Base-by-base conservation (phyloP, 768 basidiomycete genomes). In the Rhodosporidiobolus odoratus region DNA sequence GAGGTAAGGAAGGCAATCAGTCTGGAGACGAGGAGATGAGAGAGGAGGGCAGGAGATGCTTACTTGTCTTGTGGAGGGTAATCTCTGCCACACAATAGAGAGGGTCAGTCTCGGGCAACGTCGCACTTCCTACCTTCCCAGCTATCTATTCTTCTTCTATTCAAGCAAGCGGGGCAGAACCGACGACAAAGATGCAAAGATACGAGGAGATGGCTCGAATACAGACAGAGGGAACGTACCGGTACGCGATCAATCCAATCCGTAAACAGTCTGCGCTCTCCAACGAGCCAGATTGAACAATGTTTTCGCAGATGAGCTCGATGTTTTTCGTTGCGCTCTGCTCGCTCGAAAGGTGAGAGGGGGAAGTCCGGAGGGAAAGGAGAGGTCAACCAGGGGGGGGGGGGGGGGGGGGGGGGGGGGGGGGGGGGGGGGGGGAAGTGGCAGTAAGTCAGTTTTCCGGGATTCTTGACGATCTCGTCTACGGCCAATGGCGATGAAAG, bases 231-330 rank as follows among this genome's bases (percentile, higher is more conserved):
- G 16, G 43, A 30, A 68, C 69, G 34, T 8, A 69, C 71, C 95
- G 86, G 81, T 94, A 98, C 50, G 92, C 93, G 74, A 98, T 85
- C 68, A 98, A 85, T 68, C 94, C 96, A 48, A 98, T 65, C 27
- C 92, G 86, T 30, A 95, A 85, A 79, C 96, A 94, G 77, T 95
- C 92, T 54, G 83, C 85, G 65, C 85, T 83, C 78, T 89, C 88
- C n/a, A 98, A 85, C 77, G 89, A 90, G 50, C 93, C 93, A 32
- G 92, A 93, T 81, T 93, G 89, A 81, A 91, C 91, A 73, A 98
- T 98, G 81, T 90, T 88, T 57, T 89, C 89, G 78, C 90, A 94
- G 78, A 98, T 98, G 78, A 90, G 86, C 78, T 93, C 89, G 80
- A 98, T 95, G 80, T 98, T 97, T 83, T 89, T 91, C 16, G 93